phyloP scores from a whole-genome alignment of 2,329 filamentous ascomycete species.

The Colletotrichum limetticola region DNA sequence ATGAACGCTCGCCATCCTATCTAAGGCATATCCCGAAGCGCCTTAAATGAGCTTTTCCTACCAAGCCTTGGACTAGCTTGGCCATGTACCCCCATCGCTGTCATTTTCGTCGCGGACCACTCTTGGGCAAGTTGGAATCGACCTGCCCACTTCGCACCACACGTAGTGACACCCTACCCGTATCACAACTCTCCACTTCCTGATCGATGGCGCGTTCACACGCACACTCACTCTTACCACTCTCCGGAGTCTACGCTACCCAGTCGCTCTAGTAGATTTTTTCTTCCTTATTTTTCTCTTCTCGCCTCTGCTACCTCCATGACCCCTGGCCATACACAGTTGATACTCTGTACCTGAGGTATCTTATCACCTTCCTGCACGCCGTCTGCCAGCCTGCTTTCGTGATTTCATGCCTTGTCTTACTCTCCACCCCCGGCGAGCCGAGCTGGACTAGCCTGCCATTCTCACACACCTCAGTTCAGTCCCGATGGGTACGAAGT shows the following conservation, averaged over 20 bases:
- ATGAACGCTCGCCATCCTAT: background rate
- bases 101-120: conserved; percentile 16
- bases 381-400: conserved; percentile 36
- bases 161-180: conserved; percentile 34
- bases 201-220: conserved; percentile 27
- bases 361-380: conserved; percentile 19
- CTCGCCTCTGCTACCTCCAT: conserved; percentile 15
- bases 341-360: background rate
- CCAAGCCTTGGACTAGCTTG: conserved; percentile 7
- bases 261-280: background rate
- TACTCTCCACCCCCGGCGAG: conserved; percentile 27
- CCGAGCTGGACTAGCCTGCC: conserved; percentile 29
- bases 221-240: conserved; percentile 31
- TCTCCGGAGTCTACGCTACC: background rate
- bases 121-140: background rate
- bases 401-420: conserved; percentile 33
- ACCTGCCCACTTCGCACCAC: conserved; percentile 34
- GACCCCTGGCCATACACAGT: conserved; percentile 4
- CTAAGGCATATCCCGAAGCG: background rate
- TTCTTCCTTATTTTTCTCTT: conserved; percentile 1
- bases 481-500: background rate
- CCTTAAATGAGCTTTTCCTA: conserved; percentile 2
- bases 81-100: conserved; percentile 16
- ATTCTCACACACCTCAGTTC: conserved; percentile 29
- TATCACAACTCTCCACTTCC: conserved; percentile 34